These are phyloP conservation scores for Colletotrichum musae DNA, from an alignment of 2,329 filamentous ascomycete genomes.

Conservation along the genomic window DNA sequence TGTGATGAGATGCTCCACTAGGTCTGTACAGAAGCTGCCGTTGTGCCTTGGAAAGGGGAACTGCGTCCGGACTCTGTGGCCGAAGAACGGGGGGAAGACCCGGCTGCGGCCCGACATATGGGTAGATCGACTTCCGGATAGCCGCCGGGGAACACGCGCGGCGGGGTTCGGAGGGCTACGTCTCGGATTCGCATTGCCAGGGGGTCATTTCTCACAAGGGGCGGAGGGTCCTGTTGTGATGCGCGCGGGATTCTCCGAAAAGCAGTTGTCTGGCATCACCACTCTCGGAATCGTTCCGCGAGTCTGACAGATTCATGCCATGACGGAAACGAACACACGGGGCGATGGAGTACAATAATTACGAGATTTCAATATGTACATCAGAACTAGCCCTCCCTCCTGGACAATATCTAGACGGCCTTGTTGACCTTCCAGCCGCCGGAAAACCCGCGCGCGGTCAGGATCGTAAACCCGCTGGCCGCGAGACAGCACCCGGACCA, in stretches of 20 bases:
- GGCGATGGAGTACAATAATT: background rate
- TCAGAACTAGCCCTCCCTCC: background rate
- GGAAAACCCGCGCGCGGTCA: conserved; percentile 19
- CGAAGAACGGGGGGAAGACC: background rate
- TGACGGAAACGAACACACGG: no score
- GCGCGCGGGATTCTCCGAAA: no score
- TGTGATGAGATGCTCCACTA: background rate
- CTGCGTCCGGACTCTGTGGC: background rate
- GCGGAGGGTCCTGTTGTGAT: no score
- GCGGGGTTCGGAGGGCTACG: background rate
- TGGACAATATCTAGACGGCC: conserved; percentile 11
- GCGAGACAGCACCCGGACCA: conserved; percentile 38
- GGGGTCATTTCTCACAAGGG: no score
- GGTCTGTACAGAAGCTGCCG: no score
- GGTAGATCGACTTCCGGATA: conserved; percentile 17
- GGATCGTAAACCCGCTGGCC: conserved; percentile 18
- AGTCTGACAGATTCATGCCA: no score
- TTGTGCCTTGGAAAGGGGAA: background rate
- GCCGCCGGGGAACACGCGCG: background rate
- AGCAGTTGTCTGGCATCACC: no score
- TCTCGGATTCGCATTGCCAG: background rate
- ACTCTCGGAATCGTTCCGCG: no score
- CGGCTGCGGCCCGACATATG: conserved; percentile 19
- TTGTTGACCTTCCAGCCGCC: conserved; percentile 34
- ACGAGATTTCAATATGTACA: background rate